These are phyloP conservation scores for Echinosophora koreensis DNA, from an alignment of 306 rosid genomes.

Conservation along the genomic window DNA sequence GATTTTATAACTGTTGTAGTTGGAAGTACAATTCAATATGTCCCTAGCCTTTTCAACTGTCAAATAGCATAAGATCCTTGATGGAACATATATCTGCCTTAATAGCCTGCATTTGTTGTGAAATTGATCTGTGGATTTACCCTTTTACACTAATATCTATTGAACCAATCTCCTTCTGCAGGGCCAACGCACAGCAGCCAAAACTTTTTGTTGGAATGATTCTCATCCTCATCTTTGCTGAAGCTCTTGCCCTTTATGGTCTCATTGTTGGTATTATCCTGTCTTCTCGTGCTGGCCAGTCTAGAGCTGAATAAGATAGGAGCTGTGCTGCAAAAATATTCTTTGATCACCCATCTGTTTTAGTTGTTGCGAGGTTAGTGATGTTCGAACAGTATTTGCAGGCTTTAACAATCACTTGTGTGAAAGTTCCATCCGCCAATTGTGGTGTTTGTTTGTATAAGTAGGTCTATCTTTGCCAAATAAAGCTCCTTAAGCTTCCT, in stretches of 20 bases:
- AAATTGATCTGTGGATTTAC: not conserved
- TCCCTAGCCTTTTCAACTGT: not conserved
- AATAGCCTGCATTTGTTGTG: constrained; percentile 9
- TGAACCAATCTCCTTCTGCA: constrained; percentile 52
- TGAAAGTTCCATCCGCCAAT: constrained; percentile 49
- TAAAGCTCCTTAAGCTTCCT: constrained; percentile 60
- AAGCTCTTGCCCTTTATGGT: constrained; percentile 85
- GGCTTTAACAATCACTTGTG: constrained; percentile 48
- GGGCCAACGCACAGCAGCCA: constrained; percentile 93
- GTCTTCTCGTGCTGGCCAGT: constrained; percentile 90
- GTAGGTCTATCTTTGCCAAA: constrained; percentile 59
- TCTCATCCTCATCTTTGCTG: constrained; percentile 86
- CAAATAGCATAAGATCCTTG: not conserved
- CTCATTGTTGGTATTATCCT: constrained; percentile 86
- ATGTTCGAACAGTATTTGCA: constrained; percentile 48
- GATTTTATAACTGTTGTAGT: not conserved
- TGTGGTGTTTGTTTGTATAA: constrained; percentile 55
- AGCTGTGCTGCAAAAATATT: constrained; percentile 54
- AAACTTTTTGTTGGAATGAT: constrained; percentile 90
- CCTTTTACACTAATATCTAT: not conserved
- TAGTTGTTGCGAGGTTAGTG: constrained; percentile 49
- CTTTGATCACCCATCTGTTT: constrained; percentile 54
- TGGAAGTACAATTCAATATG: constrained; percentile 1
- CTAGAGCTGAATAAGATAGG: constrained; percentile 75
- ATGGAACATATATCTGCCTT: constrained; percentile 4